Evolutionary conservation across 768 basidiomycete species (phyloP).

Genomic region (Podaxis sp.): DNA sequence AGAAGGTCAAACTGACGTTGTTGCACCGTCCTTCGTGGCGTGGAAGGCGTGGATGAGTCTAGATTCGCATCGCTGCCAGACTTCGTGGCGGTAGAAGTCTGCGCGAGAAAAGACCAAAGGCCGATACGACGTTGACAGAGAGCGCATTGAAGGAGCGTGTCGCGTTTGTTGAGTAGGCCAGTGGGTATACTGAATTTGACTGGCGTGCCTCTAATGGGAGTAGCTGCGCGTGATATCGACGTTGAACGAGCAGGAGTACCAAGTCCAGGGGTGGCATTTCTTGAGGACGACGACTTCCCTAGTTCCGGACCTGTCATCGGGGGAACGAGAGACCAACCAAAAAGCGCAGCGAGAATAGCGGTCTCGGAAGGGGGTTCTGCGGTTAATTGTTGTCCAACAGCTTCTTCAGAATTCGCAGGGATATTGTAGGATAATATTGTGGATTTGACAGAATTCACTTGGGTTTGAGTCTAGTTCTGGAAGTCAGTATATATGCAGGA

Average conservation of each 20-base stretch:
- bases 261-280: slow-evolving; percentile 7
- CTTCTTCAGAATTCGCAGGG: slow-evolving; percentile 12
- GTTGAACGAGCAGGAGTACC: slow-evolving; percentile 11
- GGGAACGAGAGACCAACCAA: slow-evolving; percentile 47
- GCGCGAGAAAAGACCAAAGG: slow-evolving; percentile 65
- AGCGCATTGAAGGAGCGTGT: slow-evolving; percentile 56
- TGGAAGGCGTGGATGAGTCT: slow-evolving; percentile 11
- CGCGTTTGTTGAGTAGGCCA: slow-evolving; percentile 28
- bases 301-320: slow-evolving; percentile 20
- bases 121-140: slow-evolving; percentile 79
- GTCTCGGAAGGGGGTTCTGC: slow-evolving; percentile 29
- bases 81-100: slow-evolving; percentile 13
- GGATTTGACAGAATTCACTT: slow-evolving; percentile 48
- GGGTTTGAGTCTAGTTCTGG: slow-evolving; percentile 46
- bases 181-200: slow-evolving; percentile 25
- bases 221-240: slow-evolving; percentile 18
- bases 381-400: slow-evolving; percentile 15
- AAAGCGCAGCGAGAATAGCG: slow-evolving; percentile 41
- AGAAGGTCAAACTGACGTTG: slow-evolving; percentile 65
- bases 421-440: slow-evolving; percentile 37
- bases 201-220: slow-evolving; percentile 13
- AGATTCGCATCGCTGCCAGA: not conserved
- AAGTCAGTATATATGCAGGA: not conserved
- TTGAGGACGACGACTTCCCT: not conserved
- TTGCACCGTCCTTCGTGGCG: slow-evolving; percentile 25